phyloP scores from a whole-genome alignment of 2,329 filamentous ascomycete genomes.

The Curvularia hawaiiensis region DNA sequence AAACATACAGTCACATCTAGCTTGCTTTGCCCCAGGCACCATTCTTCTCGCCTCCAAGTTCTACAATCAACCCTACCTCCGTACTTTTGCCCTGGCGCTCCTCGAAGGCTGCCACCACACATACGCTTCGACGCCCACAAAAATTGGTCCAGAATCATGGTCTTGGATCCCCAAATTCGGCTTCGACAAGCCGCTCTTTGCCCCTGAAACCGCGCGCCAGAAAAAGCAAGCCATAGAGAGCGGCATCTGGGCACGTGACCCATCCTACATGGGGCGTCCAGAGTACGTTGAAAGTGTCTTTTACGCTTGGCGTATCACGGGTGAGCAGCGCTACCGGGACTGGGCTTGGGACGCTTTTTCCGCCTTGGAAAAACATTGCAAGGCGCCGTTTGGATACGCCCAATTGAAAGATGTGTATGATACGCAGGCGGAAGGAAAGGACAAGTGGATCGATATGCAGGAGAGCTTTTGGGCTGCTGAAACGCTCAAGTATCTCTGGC shows the following conservation, averaged over 20 bases:
- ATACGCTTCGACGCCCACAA: conserved; percentile 45
- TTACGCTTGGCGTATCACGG: conserved; percentile 50
- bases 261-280: conserved; percentile 44
- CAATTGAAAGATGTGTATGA: conserved; percentile 45
- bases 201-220: conserved; percentile 36
- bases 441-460: conserved; percentile 44
- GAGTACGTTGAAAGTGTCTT: conserved; percentile 50
- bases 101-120: conserved; percentile 49
- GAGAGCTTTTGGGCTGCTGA: conserved; percentile 50
- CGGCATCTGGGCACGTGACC: conserved; percentile 45
- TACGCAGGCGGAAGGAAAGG: conserved; percentile 22
- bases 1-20: conserved; percentile 48
- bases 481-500: conserved; percentile 50
- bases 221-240: conserved; percentile 33
- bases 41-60: conserved; percentile 47
- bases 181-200: conserved; percentile 37
- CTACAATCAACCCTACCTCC: conserved; percentile 40
- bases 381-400: conserved; percentile 48
- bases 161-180: conserved; percentile 48
- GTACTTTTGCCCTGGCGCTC: conserved; percentile 46
- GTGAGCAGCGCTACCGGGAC: conserved; percentile 46
- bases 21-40: conserved; percentile 49
- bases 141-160: conserved; percentile 48
- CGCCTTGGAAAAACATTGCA: conserved; percentile 46
- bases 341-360: conserved; percentile 52